Evolutionary conservation across 352 stramenopile species (phyloP), one percentile per base, ranked within the genome.

Genomic region (Peronosclerospora sorghi): DNA sequence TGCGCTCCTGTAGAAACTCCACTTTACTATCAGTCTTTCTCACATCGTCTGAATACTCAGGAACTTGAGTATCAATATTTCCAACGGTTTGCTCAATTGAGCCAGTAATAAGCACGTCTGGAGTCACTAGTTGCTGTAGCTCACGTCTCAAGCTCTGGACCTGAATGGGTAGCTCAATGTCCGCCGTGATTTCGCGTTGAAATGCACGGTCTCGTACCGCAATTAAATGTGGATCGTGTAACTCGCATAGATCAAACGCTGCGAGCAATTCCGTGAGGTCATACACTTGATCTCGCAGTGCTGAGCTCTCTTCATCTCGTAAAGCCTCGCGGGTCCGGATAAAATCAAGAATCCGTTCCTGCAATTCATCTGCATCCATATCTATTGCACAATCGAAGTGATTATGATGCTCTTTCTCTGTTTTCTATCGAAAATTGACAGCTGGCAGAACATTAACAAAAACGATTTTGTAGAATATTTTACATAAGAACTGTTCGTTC

Each of bases 201-300:
- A 61, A 65, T 1, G 52, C 51, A 27, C 42, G 51, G 23, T 65
- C 56, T 38, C 56, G 32, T 0, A 65, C 47, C 18, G 19, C 32
- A 0, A 36, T 51, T 28, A 65, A 20, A 14, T 65, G 46, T 10
- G 18, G 28, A 35, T 62, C 42, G 3, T 54, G 28, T 4, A 65
- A 18, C 27, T 49, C 41, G 12, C 41, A 61, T 2, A 65, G 51
- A 48, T 65, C 51, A 41, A 58, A 65, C n/a, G 35, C 51, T 13
- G 51, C 46, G 19, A 65, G 18, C 5, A 65, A 20, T 28, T 65
- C 46, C 2, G 41, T 58, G 5, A 65, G 46, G 18, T 65, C 56
- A 14, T 55, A 46, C 4, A 65, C 37, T 42, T 65, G 56, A 0
- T 41, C 46, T 15, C 51, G 45, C 29, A 65, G 42, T 10, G 27